Base-by-base conservation (phyloP, 1,284 basidiomycete species). In the Rugosomyces carneus region DNA sequence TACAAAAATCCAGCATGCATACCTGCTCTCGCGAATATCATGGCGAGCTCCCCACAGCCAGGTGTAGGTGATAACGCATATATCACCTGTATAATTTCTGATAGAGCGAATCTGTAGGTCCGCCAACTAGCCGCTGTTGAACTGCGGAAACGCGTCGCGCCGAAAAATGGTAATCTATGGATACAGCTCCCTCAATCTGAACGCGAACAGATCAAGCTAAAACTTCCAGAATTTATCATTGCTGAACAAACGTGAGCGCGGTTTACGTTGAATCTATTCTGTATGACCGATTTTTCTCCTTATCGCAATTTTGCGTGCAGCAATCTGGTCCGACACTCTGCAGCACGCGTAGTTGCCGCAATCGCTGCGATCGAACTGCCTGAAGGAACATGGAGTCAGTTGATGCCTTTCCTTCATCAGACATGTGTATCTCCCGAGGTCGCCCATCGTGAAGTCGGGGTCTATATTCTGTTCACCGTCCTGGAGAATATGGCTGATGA, bases 81-180 rank as follows among this genome's bases (percentile, higher is more conserved):
- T 39, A n/a, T 11, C 24, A 34, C 16, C 29, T 29, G 11, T 23
- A 38, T 27, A 4, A 34, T 43, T 44, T 5, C 37, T 38, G 50
- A 36, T 32, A 38, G n/a, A 40, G 26, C 40, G 53, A 45, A 50
- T 50, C 34, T 35, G 3, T 50, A 96, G 93, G 84, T 97, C 51
- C 90, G 95, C 46, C 96, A 99, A 81, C 81, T 99, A 18, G 91
- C 94, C 41, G 93, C 94, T n/a, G 94, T 99, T 48, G 96, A 99
- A 71, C 76, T 98, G 60, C 78, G 96, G 56, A 99, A 99, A 75
- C 87, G 95, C 51, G 79, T 99, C 48, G 67, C 76, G 20, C 78
- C 83, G 64, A 86, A 85, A 59, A 87, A 85, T 56, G 89, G 88
- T 45, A 84, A 81, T 64, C 70, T 94, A 32, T 98, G 96, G 95